These are phyloP conservation scores for Boletus smithii DNA, from an alignment of 1,284 basidiomycete species.

Conservation along the genomic window DNA sequence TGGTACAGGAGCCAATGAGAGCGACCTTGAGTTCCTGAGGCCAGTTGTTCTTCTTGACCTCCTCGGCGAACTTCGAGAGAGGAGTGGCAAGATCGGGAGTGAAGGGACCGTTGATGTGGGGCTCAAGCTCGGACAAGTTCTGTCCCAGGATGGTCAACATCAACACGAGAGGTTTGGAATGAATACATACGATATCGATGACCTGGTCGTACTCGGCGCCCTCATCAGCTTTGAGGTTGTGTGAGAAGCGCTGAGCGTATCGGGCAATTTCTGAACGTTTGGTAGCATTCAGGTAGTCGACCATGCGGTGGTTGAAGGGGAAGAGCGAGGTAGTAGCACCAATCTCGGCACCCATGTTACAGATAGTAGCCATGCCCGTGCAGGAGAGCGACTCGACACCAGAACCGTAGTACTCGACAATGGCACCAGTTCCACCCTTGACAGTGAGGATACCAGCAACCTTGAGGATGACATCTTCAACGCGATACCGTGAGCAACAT, in stretches of 20 bases:
- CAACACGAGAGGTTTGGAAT: neutral
- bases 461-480: conserved; percentile 89
- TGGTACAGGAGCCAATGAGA: conserved; percentile 99
- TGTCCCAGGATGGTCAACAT: conserved; percentile 26
- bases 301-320: conserved; percentile 98
- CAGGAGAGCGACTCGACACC: conserved; percentile 96
- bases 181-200: conserved; percentile 77
- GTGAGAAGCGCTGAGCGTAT: conserved; percentile 87
- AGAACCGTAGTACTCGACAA: conserved; percentile 91
- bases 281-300: conserved; percentile 90
- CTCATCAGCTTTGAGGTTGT: conserved; percentile 91
- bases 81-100: conserved; percentile 95
- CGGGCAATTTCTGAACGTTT: conserved; percentile 85
- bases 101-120: conserved; percentile 99
- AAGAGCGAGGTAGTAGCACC: conserved; percentile 98
- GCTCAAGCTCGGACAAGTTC: conserved; percentile 96
- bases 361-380: conserved; percentile 99
- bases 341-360: conserved; percentile 99
- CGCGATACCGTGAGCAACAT: conserved; percentile 3
- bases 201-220: conserved; percentile 91
- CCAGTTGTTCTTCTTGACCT: conserved; percentile 96
- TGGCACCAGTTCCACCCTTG: conserved; percentile 96
- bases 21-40: conserved; percentile 95
- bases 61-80: conserved; percentile 91
- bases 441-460: conserved; percentile 96